Evolutionary conservation across 495 filamentous ascomycete species (phyloP).

Genomic region (Penicillium daleae): DNA sequence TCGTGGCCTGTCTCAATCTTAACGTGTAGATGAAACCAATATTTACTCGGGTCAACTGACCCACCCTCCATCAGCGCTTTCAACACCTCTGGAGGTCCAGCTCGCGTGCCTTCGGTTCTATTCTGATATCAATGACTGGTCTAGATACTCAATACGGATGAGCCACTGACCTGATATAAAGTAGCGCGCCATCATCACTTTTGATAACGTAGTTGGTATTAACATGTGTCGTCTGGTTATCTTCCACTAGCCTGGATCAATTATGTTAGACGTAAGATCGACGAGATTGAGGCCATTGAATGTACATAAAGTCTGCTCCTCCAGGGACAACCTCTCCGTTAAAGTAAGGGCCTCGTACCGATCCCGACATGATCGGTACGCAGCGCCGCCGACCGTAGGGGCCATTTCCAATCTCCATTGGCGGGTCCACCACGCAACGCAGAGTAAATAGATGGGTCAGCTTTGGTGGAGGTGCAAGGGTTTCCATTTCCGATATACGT

Average conservation of each 20-base stretch:
- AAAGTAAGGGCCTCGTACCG: slow-evolving; percentile 28
- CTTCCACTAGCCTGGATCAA: slow-evolving; percentile 35
- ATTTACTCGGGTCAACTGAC: slow-evolving; percentile 31
- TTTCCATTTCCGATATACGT: slow-evolving; percentile 22
- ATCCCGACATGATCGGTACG: slow-evolving; percentile 33
- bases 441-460: slow-evolving; percentile 38
- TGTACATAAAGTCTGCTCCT: slow-evolving; percentile 38
- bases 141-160: not conserved
- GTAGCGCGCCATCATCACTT: slow-evolving; percentile 33
- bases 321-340: slow-evolving; percentile 35
- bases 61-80: slow-evolving; percentile 36
- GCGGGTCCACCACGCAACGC: slow-evolving; percentile 33
- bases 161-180: slow-evolving; percentile 32
- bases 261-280: not conserved
- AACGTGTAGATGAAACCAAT: slow-evolving; percentile 40
- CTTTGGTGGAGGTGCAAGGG: slow-evolving; percentile 30
- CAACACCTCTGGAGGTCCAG: slow-evolving; percentile 35
- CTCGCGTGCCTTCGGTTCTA: slow-evolving; percentile 35
- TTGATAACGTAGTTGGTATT: slow-evolving; percentile 38
- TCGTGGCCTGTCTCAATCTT: slow-evolving; percentile 39
- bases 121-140: not conserved
- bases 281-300: not conserved
- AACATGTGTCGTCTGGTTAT: slow-evolving; percentile 35
- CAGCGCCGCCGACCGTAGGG: slow-evolving; percentile 38
- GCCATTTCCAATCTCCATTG: slow-evolving; percentile 36